Base-by-base conservation (phyloP, 306 rosid species). In the Coriaria nepalensis region DNA sequence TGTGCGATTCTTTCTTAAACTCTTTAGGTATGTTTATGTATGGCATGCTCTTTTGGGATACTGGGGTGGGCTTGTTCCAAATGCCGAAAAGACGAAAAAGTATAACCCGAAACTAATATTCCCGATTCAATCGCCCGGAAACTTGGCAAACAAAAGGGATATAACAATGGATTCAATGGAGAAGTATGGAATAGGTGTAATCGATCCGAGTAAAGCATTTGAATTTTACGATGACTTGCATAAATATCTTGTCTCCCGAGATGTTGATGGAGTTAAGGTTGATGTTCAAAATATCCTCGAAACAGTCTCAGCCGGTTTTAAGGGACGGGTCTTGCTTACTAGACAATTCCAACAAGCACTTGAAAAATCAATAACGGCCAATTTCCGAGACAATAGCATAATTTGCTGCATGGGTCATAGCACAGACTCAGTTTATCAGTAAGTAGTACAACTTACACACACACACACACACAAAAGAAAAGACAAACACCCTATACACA, bases 21-120 rank as follows among this genome's bases (percentile, higher is more conserved):
- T n/a, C n/a, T n/a, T n/a, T 73, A 80, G 87, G 40, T 78, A 63
- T 29, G 73, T 86, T 53, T 78, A 78, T 45, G 50, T 73, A 62
- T 86, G 95, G 86, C 95, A 81, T 62, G 78, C 83, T 49, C 66
- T 81, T 55, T 70, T 73, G 69, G 95, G 93, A 68, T 72, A 82
- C 35, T 86, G 88, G 93, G 93, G 93, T 44, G 93, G 93, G 35
- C 63, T 74, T 10, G 69, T 66, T n/a, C 85, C 81, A 6, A 70
- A 73, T 52, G 75, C 85, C 5, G 73, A 71, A 32, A 41, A 37
- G 34, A 64, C 78, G 80, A 63, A 67, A 52, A 76, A 78, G 43
- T 81, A 78, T 44, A 67, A 78, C 42, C 77, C 95, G 37, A 56
- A 67, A 50, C 61, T 78, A 35, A 53, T 39, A 50, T 69, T 62